Evolutionary conservation across 441 rosid genomes (phyloP), one percentile per base, ranked within the genome.

Genomic region (Iberis amara): DNA sequence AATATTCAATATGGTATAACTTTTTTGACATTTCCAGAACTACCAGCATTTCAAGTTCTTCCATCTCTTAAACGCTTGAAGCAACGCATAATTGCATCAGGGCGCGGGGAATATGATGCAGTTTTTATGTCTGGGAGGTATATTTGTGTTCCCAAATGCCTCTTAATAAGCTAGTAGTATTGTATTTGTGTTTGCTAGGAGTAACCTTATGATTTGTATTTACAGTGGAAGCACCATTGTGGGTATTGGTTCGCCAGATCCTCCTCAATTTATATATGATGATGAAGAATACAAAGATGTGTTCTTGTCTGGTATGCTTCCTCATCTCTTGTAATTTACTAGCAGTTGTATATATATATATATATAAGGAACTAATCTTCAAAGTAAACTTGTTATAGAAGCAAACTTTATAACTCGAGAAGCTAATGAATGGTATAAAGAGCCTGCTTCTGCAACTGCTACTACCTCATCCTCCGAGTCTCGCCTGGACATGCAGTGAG

Each of bases 41-140:
- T 80, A 53, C 96, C 95, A 37, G 98, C 98, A 10, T 88, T 91
- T 73, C 77, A 81, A 69, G 85, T 91, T 65, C 79, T 91, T 42
- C 95, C 98, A 8, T 82, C 86, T 47, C 89, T 88, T 12, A 88
- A 73, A 70, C 77, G 82, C 64, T 69, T 92, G 56, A 92, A 86
- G 69, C 86, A 92, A 61, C 84, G 92, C 23, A 62, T 85, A 54
- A 62, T 66, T 52, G 88, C 89, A 32, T 91, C 96, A 59, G 74
- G 95, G 8, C 88, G 85, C 1, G 94, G 91, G 49, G 78, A 85
- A 62, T 92, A 92, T 60, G 73, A 74, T 79, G 96, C 98, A 10
- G 86, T 92, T 47, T 80, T 92, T 56, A 88, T 88, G 96, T 88
- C 96, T 43, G 95, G 96, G 48, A 92, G 98, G 98, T 92, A 78